phyloP scores from a whole-genome alignment of 2,329 filamentous ascomycete species.

The Penicillium sp. region DNA sequence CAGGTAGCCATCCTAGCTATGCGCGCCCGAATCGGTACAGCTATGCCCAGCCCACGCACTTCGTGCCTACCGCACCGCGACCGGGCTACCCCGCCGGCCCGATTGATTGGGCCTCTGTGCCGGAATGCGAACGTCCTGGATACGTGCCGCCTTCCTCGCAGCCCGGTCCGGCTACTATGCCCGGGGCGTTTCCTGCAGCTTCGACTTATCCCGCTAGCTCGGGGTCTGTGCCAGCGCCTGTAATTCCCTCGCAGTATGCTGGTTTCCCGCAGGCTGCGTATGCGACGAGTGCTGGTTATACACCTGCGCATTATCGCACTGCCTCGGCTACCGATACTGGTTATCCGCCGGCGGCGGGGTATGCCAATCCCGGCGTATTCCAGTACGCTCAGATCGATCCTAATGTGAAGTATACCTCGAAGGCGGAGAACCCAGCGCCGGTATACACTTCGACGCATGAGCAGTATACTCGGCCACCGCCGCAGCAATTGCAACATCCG shows the following conservation, averaged over 20 bases:
- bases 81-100: slow-evolving; percentile 14
- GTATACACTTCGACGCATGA: slow-evolving; percentile 25
- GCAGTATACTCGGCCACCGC: slow-evolving; percentile 26
- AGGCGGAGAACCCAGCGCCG: slow-evolving; percentile 17
- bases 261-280: slow-evolving; percentile 21
- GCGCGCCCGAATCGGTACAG: slow-evolving; percentile 29
- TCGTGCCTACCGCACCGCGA: slow-evolving; percentile 15
- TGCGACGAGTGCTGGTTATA: slow-evolving; percentile 15
- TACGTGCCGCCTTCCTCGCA: slow-evolving; percentile 42
- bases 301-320: slow-evolving; percentile 32
- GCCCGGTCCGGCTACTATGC: slow-evolving; percentile 21
- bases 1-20: slow-evolving; percentile 36
- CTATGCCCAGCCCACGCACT: slow-evolving; percentile 32
- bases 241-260: slow-evolving; percentile 34
- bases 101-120: slow-evolving; percentile 38
- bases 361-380: slow-evolving; percentile 34
- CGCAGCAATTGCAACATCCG: neutral
- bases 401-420: slow-evolving; percentile 41
- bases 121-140: slow-evolving; percentile 41
- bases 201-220: slow-evolving; percentile 23
- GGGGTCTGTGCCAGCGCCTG: slow-evolving; percentile 16
- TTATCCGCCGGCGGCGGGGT: slow-evolving; percentile 17
- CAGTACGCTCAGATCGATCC: slow-evolving; percentile 43
- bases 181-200: slow-evolving; percentile 32
- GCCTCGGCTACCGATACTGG: slow-evolving; percentile 27